These are phyloP conservation scores for Lanzia echinophila DNA, from an alignment of 2,329 filamentous ascomycete genomes.

Conservation along the genomic window DNA sequence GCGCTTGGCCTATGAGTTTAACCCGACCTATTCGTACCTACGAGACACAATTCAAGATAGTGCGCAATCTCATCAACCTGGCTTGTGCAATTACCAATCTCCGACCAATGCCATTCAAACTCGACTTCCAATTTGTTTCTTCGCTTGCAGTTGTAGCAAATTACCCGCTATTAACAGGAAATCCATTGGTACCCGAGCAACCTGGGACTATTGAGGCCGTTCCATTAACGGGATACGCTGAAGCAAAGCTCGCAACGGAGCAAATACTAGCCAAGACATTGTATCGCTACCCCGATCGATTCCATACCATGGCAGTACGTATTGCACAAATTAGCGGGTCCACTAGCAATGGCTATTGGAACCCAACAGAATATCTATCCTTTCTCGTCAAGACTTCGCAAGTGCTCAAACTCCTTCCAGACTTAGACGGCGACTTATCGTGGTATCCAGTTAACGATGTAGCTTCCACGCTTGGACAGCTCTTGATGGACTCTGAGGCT, in stretches of 20 bases:
- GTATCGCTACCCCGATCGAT: constrained; percentile 35
- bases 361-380: constrained; percentile 43
- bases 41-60: constrained; percentile 38
- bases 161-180: constrained; percentile 27
- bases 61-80: constrained; percentile 32
- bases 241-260: constrained; percentile 47
- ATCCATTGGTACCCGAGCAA: constrained; percentile 38
- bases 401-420: constrained; percentile 37
- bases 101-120: background rate
- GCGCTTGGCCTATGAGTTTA: constrained; percentile 44
- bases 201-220: constrained; percentile 34
- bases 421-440: constrained; percentile 31
- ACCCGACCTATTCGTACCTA: constrained; percentile 35
- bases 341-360: constrained; percentile 46
- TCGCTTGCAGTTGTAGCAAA: constrained; percentile 36
- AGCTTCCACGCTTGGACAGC: background rate
- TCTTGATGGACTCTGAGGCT: background rate
- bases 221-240: constrained; percentile 43
- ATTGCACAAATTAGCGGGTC: constrained; percentile 49
- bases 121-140: constrained; percentile 38
- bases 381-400: constrained; percentile 46
- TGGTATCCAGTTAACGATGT: background rate
- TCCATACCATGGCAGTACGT: constrained; percentile 39
- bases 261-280: constrained; percentile 43
- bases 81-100: background rate